Evolutionary conservation across 1,284 basidiomycete species (phyloP).

Genomic region (Entoloma clypeatum): DNA sequence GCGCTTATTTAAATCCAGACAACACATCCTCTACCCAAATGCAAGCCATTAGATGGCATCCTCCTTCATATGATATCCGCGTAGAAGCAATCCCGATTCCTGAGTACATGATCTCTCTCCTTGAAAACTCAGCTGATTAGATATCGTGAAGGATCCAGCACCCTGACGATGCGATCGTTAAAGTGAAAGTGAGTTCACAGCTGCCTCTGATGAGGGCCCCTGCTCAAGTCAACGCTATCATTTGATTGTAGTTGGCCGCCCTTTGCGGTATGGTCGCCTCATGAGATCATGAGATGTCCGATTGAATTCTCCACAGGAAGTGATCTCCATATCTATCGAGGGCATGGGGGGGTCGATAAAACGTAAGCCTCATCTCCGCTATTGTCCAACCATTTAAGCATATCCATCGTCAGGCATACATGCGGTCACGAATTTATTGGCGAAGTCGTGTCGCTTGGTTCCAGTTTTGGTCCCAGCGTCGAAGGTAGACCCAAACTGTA

Average conservation of each 20-base stretch:
- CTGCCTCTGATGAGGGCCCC: background rate
- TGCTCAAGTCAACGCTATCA: background rate
- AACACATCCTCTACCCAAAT: constrained; percentile 8
- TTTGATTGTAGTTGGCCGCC: constrained; percentile 52
- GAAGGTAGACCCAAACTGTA: constrained; percentile 58
- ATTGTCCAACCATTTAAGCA: constrained; percentile 1
- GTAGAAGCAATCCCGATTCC: constrained; percentile 59
- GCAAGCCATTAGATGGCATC: constrained; percentile 50
- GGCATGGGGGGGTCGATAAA: constrained; percentile 40
- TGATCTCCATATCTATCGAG: constrained; percentile 79
- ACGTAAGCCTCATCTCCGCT: constrained; percentile 27
- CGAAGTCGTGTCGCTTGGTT: constrained; percentile 69
- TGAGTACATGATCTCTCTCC: constrained; percentile 34
- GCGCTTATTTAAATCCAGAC: too few relatives aligned
- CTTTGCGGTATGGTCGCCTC: constrained; percentile 52
- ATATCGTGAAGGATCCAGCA: constrained; percentile 50
- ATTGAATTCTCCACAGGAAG: constrained; percentile 39
- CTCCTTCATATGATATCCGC: constrained; percentile 64
- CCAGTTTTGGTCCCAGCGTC: constrained; percentile 46
- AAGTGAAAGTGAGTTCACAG: constrained; percentile 50
- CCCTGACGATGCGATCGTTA: constrained; percentile 73
- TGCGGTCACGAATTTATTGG: constrained; percentile 87
- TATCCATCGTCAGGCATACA: constrained; percentile 42
- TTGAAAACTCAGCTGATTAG: background rate
- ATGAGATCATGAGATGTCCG: constrained; percentile 1